A percentile compares a stretch with the other conserved stretches of the same genome.
phyloP scores from a whole-genome alignment of 2,329 filamentous ascomycete genomes.

The Juglanconis sp. region DNA sequence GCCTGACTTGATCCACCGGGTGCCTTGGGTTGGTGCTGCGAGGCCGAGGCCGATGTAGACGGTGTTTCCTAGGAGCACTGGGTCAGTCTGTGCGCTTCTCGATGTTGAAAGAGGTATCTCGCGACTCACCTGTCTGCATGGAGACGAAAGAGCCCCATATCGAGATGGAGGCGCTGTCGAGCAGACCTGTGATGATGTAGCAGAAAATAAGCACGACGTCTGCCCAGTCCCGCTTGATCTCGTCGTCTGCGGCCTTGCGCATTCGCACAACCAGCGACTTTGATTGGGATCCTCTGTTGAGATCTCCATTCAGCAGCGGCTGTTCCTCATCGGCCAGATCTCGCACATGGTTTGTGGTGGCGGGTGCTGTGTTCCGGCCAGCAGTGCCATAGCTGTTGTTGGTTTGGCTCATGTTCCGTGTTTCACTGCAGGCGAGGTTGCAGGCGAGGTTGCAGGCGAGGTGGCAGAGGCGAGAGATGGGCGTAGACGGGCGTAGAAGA shows the following conservation, averaged over 20 bases:
- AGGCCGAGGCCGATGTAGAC: conserved; percentile 75
- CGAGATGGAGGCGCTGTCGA: conserved; percentile 73
- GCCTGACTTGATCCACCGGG: conserved; percentile 69
- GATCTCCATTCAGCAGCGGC: conserved; percentile 30
- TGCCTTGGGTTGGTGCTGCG: conserved; percentile 50
- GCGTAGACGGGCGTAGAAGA: too few species aligned
- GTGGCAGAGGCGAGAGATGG: too few species aligned
- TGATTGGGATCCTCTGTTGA: conserved; percentile 18
- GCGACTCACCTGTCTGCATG: conserved; percentile 69
- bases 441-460: too few species aligned
- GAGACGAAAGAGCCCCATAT: conserved; percentile 79
- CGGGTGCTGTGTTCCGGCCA: conserved; percentile 7
- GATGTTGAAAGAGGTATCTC: too few species aligned
- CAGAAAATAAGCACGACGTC: conserved; percentile 68
- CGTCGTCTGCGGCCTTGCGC: conserved; percentile 34
- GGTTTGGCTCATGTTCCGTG: conserved; percentile 9
- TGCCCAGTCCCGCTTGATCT: conserved; percentile 60
- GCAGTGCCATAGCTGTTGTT: conserved; percentile 14
- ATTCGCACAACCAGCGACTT: conserved; percentile 24
- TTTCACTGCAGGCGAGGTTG: neutral
- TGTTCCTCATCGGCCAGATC: conserved; percentile 27
- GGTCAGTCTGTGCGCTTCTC: neutral
- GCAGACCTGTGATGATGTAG: conserved; percentile 73
- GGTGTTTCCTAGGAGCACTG: conserved; percentile 57
- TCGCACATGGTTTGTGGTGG: conserved; percentile 10